Evolutionary conservation across 352 stramenopile genomes (phyloP).

Genomic region (Phytopythium ostracodes): DNA sequence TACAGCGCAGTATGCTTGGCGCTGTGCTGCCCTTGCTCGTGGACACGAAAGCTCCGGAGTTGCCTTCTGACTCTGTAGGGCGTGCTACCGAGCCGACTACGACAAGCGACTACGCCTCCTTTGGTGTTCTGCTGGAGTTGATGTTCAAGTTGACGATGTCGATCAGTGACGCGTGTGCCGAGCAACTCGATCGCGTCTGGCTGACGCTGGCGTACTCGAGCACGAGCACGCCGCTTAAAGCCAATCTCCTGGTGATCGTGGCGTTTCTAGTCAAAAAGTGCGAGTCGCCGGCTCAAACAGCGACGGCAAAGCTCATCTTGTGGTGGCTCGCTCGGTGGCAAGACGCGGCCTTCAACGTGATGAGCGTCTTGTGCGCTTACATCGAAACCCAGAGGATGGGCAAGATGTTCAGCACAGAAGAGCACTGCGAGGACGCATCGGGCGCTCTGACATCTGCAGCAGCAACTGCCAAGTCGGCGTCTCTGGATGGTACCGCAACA

Average conservation of each 20-base stretch:
- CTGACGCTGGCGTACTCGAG: conserved; percentile 46
- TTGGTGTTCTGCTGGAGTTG: conserved; percentile 28
- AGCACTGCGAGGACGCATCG: neutral
- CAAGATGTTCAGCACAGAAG: neutral
- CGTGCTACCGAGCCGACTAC: neutral
- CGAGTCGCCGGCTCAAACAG: conserved; percentile 21
- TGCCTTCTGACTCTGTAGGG: neutral
- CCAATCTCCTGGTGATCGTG: conserved; percentile 9
- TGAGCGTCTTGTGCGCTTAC: conserved; percentile 18
- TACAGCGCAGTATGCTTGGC: conserved; percentile 53
- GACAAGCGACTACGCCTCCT: conserved; percentile 1
- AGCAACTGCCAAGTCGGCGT: conserved; percentile 5
- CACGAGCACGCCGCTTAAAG: conserved; percentile 6
- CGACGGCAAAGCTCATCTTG: conserved; percentile 47
- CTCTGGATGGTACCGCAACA: conserved; percentile 16
- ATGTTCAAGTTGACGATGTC: conserved; percentile 52
- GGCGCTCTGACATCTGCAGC: conserved; percentile 7
- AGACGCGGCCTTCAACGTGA: conserved; percentile 36
- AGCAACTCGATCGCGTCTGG: conserved; percentile 66
- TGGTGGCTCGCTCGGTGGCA: conserved; percentile 74
- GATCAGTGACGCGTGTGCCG: conserved; percentile 28
- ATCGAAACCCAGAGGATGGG: neutral
- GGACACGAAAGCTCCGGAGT: conserved; percentile 19
- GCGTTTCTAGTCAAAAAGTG: conserved; percentile 50
- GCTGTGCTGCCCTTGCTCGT: conserved; percentile 53